Base-by-base conservation (phyloP, 140 eudicot genomes). In the Stevia rebaudiana region DNA sequence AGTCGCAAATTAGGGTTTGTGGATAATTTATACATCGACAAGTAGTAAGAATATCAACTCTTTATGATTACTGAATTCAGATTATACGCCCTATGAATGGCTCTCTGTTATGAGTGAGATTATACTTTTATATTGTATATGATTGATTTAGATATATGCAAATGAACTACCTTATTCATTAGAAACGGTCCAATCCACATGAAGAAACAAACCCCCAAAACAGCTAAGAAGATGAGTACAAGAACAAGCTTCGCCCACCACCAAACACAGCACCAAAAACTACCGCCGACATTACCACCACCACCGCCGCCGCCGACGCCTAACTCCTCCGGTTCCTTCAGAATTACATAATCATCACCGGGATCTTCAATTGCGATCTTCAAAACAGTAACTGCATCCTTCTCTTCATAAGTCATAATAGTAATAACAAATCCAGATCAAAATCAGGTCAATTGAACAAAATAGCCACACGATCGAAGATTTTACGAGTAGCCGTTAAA, bases 181-280 rank as follows among this genome's bases (percentile, higher is more conserved):
- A 77, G 23, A 60, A 77, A 72, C 0, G 82, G 82, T 25, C 82
- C 78, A 18, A 77, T 72, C 82, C 82, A 77, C 3, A 57, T 23
- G n/a, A 72, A 72, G 51, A 77, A 72, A 72, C 71, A 72, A 77
- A 68, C 78, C 28, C 74, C 75, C 60, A 77, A 72, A 77, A 18
- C 75, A 53, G 75, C 82, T 43, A 77, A 60, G 24, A 77, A 77
- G 3, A 65, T 0, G 6, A 73, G 13, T 63, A 77, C 77, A 60
- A 77, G 54, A 61, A 67, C 37, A 61, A 77, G 60, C 66, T 77
- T 77, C 8, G 68, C 50, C 82, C 82, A 77, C 82, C 82, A 77
- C 82, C 82, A 77, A 3, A 77, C 3, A 16, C 54, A 66, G 17
- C 21, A 77, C 82, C 82, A 77, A 11, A 77, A 42, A 15, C 78